Percentiles rank a stretch among this genome's conserved stretches.
Conservation (phyloP, 2,329 filamentous ascomycete species). For the Verticillium zaregamsianum region DNA sequence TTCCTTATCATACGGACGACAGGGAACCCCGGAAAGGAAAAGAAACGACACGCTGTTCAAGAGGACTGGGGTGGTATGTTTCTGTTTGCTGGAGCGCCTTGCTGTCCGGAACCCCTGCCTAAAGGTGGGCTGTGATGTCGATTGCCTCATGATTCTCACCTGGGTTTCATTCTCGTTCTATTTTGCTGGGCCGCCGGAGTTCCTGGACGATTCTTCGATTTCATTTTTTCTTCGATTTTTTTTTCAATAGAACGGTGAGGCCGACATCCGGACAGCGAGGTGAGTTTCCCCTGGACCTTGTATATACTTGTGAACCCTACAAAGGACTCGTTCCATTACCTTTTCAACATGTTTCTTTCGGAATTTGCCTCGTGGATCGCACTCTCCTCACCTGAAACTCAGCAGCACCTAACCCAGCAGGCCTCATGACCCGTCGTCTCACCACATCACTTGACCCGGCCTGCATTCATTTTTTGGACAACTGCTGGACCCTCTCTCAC, state of each 20-base stretch:
- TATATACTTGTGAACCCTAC: slow-evolving; percentile 7
- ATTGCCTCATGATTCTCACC: slow-evolving; percentile 7
- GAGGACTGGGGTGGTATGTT: slow-evolving; percentile 3
- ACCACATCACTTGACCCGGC: background rate
- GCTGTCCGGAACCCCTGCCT: slow-evolving; percentile 11
- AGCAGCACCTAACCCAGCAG: background rate
- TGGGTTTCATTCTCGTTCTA: slow-evolving; percentile 9
- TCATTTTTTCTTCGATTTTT: slow-evolving; percentile 5
- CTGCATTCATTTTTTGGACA: background rate
- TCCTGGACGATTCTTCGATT: slow-evolving; percentile 8
- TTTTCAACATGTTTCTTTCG: background rate
- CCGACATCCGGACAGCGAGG: slow-evolving; percentile 14
- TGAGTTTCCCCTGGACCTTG: slow-evolving; percentile 12
- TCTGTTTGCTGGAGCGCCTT: slow-evolving; percentile 10
- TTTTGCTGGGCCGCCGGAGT: slow-evolving; percentile 12
- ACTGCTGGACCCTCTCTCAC: background rate
- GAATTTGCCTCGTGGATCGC: background rate
- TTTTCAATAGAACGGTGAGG: slow-evolving; percentile 10
- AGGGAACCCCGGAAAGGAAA: slow-evolving; percentile 10
- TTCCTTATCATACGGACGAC: slow-evolving; percentile 2
- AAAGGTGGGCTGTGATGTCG: slow-evolving; percentile 11
- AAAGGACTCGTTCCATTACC: slow-evolving; percentile 2
- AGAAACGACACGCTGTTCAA: slow-evolving; percentile 5
- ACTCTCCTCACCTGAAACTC: background rate
- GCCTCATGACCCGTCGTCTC: background rate